phyloP scores from a whole-genome alignment of 371 early-diverging fungal genomes.

The Blastocladiella emersonii region DNA sequence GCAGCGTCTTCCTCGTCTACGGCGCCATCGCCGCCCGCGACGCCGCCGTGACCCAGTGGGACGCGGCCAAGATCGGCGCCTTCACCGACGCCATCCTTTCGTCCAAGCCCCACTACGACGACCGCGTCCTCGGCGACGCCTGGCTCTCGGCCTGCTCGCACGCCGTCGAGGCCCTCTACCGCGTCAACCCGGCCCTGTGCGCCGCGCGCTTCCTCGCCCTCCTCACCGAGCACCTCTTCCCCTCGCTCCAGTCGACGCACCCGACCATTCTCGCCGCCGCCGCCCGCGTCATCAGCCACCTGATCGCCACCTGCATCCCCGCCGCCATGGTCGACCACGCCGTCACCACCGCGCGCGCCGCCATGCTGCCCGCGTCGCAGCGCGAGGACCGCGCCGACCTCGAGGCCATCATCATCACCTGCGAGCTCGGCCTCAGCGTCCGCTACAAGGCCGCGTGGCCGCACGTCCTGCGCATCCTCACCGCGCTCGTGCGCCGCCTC shows the following conservation, averaged over 20 bases:
- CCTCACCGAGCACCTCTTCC: conserved; percentile 47
- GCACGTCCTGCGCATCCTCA: conserved; percentile 56
- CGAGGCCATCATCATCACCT: conserved; percentile 29
- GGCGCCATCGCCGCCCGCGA: neutral
- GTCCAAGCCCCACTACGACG: conserved; percentile 71
- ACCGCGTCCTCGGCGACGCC: conserved; percentile 58
- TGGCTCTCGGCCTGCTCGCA: conserved; percentile 70
- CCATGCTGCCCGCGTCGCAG: conserved; percentile 11
- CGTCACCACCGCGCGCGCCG: conserved; percentile 18
- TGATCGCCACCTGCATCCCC: conserved; percentile 54
- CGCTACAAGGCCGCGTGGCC: conserved; percentile 71
- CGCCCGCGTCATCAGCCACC: conserved; percentile 47
- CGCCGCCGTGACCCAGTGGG: neutral
- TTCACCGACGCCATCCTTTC: conserved; percentile 46
- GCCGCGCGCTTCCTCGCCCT: conserved; percentile 46
- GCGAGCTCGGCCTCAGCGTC: conserved; percentile 51
- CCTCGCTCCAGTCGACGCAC: conserved; percentile 53
- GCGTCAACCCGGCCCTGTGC: conserved; percentile 29
- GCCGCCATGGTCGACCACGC: conserved; percentile 46
- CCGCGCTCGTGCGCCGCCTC: conserved; percentile 58
- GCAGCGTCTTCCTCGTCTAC: neutral
- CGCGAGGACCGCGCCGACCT: conserved; percentile 19
- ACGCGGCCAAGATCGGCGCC: neutral
- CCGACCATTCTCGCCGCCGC: conserved; percentile 36
- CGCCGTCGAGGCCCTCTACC: conserved; percentile 37